Conservation (phyloP, 2,329 filamentous ascomycete genomes). For the Calonectria henricotiae region DNA sequence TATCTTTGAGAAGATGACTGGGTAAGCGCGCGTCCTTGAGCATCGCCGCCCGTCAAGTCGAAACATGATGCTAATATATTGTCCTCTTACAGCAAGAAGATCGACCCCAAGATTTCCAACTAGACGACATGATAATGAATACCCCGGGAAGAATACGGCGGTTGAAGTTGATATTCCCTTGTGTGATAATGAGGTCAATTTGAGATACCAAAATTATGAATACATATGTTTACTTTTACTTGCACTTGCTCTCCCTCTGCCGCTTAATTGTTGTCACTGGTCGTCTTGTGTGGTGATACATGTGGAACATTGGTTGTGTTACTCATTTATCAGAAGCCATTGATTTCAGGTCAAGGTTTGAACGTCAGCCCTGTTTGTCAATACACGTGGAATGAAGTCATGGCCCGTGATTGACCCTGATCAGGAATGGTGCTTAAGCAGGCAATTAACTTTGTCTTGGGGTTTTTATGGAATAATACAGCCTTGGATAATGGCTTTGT, state of each 20-base stretch:
- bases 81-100: conserved; percentile 42
- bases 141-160: conserved; percentile 13
- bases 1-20: conserved; percentile 58
- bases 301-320: background rate
- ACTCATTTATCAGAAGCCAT: background rate
- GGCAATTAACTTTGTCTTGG: background rate
- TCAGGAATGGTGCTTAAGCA: background rate
- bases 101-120: conserved; percentile 57
- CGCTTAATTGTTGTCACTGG: background rate
- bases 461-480: background rate
- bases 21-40: conserved; percentile 52
- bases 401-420: background rate
- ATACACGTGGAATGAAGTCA: conserved; percentile 29
- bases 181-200: conserved; percentile 29
- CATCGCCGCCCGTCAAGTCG: background rate
- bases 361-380: background rate
- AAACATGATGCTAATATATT: conserved; percentile 20
- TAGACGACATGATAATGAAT: conserved; percentile 41
- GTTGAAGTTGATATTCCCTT: background rate
- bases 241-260: background rate
- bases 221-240: conserved; percentile 16
- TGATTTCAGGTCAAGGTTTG: background rate
- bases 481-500: background rate
- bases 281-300: background rate
- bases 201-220: conserved; percentile 34